These are phyloP conservation scores for Colletotrichum sp. DNA, from an alignment of 2,329 filamentous ascomycete species.

Conservation along the genomic window DNA sequence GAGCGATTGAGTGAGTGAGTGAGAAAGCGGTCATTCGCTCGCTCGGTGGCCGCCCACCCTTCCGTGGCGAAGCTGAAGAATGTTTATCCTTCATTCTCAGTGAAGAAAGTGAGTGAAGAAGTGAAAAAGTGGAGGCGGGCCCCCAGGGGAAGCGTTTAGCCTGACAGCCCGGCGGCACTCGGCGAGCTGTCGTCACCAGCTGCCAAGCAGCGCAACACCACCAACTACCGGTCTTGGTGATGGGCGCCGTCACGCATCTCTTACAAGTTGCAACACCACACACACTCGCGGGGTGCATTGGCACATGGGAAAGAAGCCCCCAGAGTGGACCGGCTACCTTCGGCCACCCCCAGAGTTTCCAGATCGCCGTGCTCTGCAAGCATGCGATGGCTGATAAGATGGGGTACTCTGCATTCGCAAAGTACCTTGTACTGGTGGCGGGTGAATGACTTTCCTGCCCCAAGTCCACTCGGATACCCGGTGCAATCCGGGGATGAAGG, in stretches of 20 bases:
- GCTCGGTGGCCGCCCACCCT: neutral
- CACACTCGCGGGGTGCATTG: neutral
- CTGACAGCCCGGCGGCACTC: neutral
- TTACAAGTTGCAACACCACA: neutral
- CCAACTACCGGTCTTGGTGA: conserved; percentile 7
- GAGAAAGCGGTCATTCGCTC: neutral
- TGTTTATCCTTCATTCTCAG: conserved; percentile 3
- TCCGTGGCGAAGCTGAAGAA: conserved; percentile 3
- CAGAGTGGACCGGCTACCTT: conserved; percentile 11
- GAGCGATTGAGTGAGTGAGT: neutral
- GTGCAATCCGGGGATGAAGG: neutral
- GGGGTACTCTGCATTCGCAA: neutral
- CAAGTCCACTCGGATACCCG: neutral
- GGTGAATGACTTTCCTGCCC: conserved; percentile 17
- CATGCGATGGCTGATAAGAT: neutral
- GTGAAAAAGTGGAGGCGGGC: neutral
- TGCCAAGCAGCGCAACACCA: neutral
- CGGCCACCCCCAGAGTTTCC: neutral
- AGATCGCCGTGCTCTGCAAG: neutral
- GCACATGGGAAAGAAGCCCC: neutral
- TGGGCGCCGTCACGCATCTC: neutral
- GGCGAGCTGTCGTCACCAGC: neutral
- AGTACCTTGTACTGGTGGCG: neutral
- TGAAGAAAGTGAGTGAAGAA: neutral
- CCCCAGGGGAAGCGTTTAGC: conserved; percentile 3